These are phyloP conservation scores for Pythium apleroticum DNA, from an alignment of 352 stramenopile genomes.

Conservation along the genomic window DNA sequence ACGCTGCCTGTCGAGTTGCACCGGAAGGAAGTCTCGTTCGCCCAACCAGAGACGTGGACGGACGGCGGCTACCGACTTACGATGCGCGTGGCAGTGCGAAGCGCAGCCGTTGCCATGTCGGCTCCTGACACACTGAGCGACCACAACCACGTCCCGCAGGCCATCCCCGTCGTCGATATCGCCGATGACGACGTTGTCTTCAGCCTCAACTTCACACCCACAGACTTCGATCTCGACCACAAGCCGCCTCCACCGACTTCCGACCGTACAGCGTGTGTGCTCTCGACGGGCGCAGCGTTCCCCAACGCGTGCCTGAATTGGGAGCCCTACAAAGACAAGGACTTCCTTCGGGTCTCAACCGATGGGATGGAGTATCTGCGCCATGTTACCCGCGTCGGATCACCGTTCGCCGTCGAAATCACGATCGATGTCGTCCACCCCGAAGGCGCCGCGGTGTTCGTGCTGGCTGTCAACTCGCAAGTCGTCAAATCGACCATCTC, in stretches of 20 bases:
- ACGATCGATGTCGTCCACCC: slow-evolving; percentile 12
- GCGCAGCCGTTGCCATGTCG: neutral
- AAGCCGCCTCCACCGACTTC: no score
- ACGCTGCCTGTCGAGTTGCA: slow-evolving; percentile 4
- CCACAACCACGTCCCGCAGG: neutral
- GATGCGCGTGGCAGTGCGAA: slow-evolving; percentile 2
- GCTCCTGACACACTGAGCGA: neutral
- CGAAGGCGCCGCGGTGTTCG: slow-evolving; percentile 5
- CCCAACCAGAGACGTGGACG: slow-evolving; percentile 6
- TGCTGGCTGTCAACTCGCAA: slow-evolving; percentile 2
- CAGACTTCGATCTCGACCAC: neutral
- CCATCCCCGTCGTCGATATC: slow-evolving; percentile 8
- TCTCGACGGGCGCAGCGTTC: slow-evolving; percentile 4
- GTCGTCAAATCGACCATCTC: neutral
- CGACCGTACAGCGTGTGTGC: neutral
- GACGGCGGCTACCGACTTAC: slow-evolving; percentile 13
- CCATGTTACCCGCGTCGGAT: neutral
- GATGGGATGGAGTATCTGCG: slow-evolving; percentile 6
- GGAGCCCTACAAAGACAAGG: neutral
- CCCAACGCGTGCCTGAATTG: slow-evolving; percentile 14
- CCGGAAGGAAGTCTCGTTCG: slow-evolving; percentile 12
- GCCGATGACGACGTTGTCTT: slow-evolving; percentile 17
- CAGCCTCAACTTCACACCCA: slow-evolving; percentile 7
- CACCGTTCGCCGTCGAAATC: neutral
- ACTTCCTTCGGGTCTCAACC: neutral